These are phyloP conservation scores for Adansonia rubrostipa DNA, from an alignment of 441 rosid species.

Conservation along the genomic window DNA sequence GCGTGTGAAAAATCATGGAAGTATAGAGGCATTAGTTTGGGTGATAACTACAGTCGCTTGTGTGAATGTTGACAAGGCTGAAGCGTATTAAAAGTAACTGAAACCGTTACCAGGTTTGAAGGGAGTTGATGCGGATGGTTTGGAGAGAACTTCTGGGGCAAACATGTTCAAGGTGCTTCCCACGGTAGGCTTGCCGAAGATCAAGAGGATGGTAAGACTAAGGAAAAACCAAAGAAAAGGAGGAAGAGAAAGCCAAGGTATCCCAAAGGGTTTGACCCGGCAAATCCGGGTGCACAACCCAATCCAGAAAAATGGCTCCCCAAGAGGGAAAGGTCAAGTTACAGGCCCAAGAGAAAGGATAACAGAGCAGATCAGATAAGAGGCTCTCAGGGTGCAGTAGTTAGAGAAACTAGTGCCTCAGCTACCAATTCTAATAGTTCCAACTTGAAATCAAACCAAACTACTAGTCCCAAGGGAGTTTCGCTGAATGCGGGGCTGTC, in stretches of 20 bases:
- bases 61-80: slow-evolving; percentile 51
- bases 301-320: slow-evolving; percentile 99
- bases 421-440: slow-evolving; percentile 41
- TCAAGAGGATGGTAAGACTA: slow-evolving; percentile 33
- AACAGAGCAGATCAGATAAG: slow-evolving; percentile 93
- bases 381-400: slow-evolving; percentile 91
- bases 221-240: slow-evolving; percentile 87
- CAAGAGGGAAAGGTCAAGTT: slow-evolving; percentile 92
- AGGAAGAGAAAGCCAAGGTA: slow-evolving; percentile 96
- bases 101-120: too few relatives aligned
- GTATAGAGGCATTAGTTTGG: too few relatives aligned
- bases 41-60: slow-evolving; percentile 72
- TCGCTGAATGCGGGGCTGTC: slow-evolving; percentile 52
- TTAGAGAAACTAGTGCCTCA: slow-evolving; percentile 59
- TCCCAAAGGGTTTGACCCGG: slow-evolving; percentile 91
- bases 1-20: slow-evolving; percentile 49
- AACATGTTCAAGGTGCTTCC: too few relatives aligned
- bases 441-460: slow-evolving; percentile 51
- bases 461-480: slow-evolving; percentile 49
- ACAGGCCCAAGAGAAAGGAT: slow-evolving; percentile 89
- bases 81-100: too few relatives aligned
- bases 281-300: slow-evolving; percentile 93
- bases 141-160: too few relatives aligned
- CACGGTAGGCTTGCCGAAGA: too few relatives aligned
- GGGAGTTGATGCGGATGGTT: too few relatives aligned